These are phyloP conservation scores for Rhynchospora breviuscula DNA, from an alignment of 176 grass and related monocot genomes.

Conservation along the genomic window DNA sequence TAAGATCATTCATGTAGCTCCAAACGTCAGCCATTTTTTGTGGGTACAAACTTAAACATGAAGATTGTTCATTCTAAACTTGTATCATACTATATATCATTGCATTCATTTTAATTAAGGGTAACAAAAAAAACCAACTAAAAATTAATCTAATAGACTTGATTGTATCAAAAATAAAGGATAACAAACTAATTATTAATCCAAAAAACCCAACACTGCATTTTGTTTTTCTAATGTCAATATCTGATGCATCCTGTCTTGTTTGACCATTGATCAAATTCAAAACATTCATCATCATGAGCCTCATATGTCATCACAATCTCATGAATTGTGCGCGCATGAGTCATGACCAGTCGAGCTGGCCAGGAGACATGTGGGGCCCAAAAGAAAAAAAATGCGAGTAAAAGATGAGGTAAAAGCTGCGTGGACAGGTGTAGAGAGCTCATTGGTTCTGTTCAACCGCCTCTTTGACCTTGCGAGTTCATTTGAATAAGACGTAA, in stretches of 20 bases:
- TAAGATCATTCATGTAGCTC: too few species aligned
- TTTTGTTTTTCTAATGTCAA: background rate
- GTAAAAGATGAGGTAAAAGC: background rate
- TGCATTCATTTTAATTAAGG: background rate
- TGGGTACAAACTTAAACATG: background rate
- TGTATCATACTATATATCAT: too few species aligned
- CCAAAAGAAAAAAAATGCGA: background rate
- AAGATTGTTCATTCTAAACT: background rate
- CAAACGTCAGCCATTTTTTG: background rate
- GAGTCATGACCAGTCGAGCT: background rate
- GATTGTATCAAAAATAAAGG: background rate
- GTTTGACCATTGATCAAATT: background rate
- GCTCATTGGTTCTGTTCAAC: background rate
- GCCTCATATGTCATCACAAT: background rate
- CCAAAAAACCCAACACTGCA: background rate
- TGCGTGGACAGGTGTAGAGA: background rate
- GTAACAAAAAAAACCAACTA: background rate
- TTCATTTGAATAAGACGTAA: background rate
- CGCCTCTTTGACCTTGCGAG: background rate
- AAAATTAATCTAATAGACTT: background rate
- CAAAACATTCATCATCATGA: slow-evolving; percentile 9
- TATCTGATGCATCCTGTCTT: background rate
- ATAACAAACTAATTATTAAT: background rate
- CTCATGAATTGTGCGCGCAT: background rate
- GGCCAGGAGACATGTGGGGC: background rate